phyloP scores from a whole-genome alignment of 306 rosid genomes.

The Lotus japonicus region DNA sequence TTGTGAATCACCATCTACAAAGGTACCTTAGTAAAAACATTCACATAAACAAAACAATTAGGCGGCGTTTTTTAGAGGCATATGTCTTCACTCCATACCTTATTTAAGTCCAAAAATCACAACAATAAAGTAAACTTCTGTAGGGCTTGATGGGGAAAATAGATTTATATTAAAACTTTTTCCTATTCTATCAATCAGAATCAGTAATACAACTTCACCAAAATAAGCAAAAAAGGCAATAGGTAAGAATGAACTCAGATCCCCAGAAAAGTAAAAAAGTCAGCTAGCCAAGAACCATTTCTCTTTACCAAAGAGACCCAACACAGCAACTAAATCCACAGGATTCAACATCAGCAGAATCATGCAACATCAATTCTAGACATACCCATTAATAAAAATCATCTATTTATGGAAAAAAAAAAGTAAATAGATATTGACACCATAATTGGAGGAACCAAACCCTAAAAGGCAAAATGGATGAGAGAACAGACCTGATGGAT shows the following conservation, averaged over 20 bases:
- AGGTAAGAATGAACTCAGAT: not conserved
- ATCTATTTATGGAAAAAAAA: not conserved
- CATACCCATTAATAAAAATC: not conserved
- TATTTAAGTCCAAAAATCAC: not conserved
- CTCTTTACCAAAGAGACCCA: no score
- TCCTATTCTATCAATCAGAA: not conserved
- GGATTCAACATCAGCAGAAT: not conserved
- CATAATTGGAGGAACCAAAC: not conserved
- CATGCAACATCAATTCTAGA: not conserved
- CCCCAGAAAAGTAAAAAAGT: not conserved
- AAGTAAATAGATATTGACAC: no score
- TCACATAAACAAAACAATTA: no score
- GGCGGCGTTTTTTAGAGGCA: not conserved
- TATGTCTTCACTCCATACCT: not conserved
- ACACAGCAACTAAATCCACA: not conserved
- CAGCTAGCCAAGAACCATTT: no score
- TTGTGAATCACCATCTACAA: not conserved
- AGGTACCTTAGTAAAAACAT: no score
- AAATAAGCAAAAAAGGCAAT: not conserved
- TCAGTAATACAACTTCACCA: not conserved
- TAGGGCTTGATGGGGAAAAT: not conserved
- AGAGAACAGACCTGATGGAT: conserved; percentile 59
- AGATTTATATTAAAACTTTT: not conserved
- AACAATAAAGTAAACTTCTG: not conserved
- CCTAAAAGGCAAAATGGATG: conserved; percentile 9